Percentiles rank a stretch among this genome's conserved stretches.
These are phyloP conservation scores for Ophiostoma ips DNA, from an alignment of 2,329 filamentous ascomycete species.

Conservation along the genomic window DNA sequence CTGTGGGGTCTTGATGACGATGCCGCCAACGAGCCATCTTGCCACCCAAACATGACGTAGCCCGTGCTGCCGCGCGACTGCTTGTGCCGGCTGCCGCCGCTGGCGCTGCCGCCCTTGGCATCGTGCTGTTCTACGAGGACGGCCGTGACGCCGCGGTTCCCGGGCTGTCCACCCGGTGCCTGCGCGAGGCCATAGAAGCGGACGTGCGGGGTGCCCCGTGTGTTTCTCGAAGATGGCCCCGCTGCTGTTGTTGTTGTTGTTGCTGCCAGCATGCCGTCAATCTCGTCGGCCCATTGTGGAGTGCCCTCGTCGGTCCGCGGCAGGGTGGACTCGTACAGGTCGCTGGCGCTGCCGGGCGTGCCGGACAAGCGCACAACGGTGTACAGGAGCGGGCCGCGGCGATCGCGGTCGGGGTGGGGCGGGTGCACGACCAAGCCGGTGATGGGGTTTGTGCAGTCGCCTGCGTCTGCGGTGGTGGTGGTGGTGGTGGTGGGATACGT, in stretches of 20 bases:
- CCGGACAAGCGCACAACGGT: conserved; percentile 36
- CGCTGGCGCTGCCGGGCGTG: conserved; percentile 24
- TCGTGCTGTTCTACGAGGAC: conserved; percentile 36
- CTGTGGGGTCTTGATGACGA: neutral
- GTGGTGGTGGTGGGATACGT: neutral
- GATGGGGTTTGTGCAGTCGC: conserved; percentile 30
- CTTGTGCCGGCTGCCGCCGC: conserved; percentile 16
- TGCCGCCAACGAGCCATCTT: no score
- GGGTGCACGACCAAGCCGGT: conserved; percentile 30
- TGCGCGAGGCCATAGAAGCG: conserved; percentile 39
- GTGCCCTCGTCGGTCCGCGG: neutral
- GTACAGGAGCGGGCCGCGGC: conserved; percentile 29
- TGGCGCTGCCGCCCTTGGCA: conserved; percentile 34
- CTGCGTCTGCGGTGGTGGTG: no score
- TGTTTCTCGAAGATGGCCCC: no score
- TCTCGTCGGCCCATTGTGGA: conserved; percentile 29
- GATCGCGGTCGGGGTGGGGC: conserved; percentile 19
- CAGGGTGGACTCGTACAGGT: conserved; percentile 1
- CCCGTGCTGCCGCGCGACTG: conserved; percentile 14
- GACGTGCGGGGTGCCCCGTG: conserved; percentile 25
- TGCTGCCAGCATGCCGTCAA: neutral
- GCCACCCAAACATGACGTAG: conserved; percentile 24
- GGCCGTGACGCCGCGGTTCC: conserved; percentile 27
- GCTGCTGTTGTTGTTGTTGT: neutral
- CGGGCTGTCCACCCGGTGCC: conserved; percentile 30